Conservation (phyloP, 2,329 filamentous ascomycete species). For the Aspergillus terreus region DNA sequence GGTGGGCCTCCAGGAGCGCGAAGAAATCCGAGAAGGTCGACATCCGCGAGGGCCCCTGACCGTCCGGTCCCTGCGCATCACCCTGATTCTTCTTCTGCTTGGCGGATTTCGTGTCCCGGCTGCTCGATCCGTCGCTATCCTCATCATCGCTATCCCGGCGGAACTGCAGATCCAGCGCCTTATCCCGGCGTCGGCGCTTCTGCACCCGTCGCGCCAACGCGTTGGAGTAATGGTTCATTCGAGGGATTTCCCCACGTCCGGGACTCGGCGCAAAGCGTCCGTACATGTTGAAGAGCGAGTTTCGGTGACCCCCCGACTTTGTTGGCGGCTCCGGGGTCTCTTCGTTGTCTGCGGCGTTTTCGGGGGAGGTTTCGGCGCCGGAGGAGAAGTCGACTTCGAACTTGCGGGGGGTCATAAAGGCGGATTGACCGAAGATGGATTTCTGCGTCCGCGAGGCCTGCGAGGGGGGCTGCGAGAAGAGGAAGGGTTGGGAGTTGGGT, state of each 20-base stretch:
- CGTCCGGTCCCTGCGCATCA: constrained; percentile 15
- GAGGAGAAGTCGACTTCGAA: constrained; percentile 47
- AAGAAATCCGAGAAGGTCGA: constrained; percentile 52
- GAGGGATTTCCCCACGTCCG: constrained; percentile 63
- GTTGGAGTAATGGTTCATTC: constrained; percentile 46
- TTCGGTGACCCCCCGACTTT: constrained; percentile 31
- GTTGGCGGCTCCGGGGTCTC: constrained; percentile 43
- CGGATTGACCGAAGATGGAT: constrained; percentile 36
- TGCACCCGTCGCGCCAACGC: constrained; percentile 44
- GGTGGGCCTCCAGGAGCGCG: constrained; percentile 61
- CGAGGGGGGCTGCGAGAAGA: constrained; percentile 42
- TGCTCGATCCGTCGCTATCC: constrained; percentile 35
- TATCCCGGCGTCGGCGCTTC: constrained; percentile 48
- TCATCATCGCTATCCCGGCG: constrained; percentile 41
- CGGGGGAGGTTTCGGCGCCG: constrained; percentile 45
- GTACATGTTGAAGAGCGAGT: constrained; percentile 40
- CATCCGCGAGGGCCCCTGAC: constrained; percentile 25
- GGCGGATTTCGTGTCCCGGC: constrained; percentile 34
- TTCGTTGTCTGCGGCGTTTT: constrained; percentile 42
- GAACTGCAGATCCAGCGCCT: constrained; percentile 42
- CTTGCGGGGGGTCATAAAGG: constrained; percentile 49
- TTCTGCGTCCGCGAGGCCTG: constrained; percentile 29
- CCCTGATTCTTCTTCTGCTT: constrained; percentile 13
- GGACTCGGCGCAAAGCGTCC: constrained; percentile 47
- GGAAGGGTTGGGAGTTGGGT: constrained; percentile 48